These are phyloP conservation scores for Leccinum subtestaceum DNA, from an alignment of 768 basidiomycete species.

Conservation along the genomic window DNA sequence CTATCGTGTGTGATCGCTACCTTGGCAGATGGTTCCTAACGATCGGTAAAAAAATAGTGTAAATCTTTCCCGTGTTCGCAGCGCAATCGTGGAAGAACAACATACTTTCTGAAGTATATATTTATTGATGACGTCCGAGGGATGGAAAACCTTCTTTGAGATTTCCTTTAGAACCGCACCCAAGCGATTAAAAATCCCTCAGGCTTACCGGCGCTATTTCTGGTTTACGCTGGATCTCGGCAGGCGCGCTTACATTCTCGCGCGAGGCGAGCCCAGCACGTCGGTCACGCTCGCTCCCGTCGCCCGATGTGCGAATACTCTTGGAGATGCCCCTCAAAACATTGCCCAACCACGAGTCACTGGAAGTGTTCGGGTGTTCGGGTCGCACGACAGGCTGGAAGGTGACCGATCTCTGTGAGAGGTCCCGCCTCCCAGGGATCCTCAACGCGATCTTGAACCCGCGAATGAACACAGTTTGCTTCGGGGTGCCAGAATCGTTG, in stretches of 20 bases:
- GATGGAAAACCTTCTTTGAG: conserved; percentile 21
- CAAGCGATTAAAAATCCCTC: background rate
- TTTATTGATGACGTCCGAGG: conserved; percentile 23
- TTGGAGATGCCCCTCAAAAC: conserved; percentile 17
- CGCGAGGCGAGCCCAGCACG: background rate
- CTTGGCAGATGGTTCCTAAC: conserved; percentile 21
- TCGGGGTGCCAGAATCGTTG: conserved; percentile 8
- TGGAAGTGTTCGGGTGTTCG: background rate
- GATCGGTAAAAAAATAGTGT: background rate
- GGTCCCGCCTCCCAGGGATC: conserved; percentile 7
- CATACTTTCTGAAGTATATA: conserved; percentile 23
- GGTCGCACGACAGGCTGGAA: conserved; percentile 1
- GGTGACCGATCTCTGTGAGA: conserved; percentile 19
- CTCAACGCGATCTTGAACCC: conserved; percentile 32
- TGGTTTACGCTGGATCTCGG: conserved; percentile 17
- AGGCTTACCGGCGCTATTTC: conserved; percentile 19
- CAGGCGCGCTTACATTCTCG: background rate
- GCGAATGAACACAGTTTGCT: conserved; percentile 31
- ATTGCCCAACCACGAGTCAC: conserved; percentile 20
- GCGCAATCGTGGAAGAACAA: background rate
- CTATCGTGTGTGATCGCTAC: conserved; percentile 26
- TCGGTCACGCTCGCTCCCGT: background rate
- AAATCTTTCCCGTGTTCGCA: background rate
- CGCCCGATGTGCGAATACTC: conserved; percentile 11
- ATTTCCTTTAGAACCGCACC: background rate